A percentile compares a stretch with the other conserved stretches of the same genome.
Evolutionary conservation across 768 basidiomycete genomes (phyloP).

Genomic region (Boletus barrowsii): DNA sequence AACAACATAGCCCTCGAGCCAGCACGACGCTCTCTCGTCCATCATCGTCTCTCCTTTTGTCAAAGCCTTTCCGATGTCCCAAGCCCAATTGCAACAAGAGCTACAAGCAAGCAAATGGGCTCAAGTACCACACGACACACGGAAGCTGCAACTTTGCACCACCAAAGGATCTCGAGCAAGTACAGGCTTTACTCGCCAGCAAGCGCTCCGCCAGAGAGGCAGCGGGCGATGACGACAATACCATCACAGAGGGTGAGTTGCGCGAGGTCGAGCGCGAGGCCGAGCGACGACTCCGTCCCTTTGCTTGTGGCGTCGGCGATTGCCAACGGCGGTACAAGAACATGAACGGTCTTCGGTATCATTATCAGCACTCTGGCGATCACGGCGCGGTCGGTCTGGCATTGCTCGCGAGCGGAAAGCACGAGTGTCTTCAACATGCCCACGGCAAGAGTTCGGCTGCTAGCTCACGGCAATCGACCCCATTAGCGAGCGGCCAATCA

Average conservation of each 20-base stretch:
- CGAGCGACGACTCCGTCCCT: conserved; percentile 77
- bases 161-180: conserved; percentile 77
- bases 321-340: conserved; percentile 93
- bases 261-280: conserved; percentile 80
- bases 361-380: conserved; percentile 95
- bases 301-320: conserved; percentile 85
- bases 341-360: conserved; percentile 95
- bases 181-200: conserved; percentile 64
- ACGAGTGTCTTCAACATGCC: conserved; percentile 46
- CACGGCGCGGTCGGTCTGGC: conserved; percentile 89
- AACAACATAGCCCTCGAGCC: conserved; percentile 31
- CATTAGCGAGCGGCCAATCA: conserved; percentile 30
- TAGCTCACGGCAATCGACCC: conserved; percentile 33
- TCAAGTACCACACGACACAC: conserved; percentile 93
- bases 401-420: conserved; percentile 74
- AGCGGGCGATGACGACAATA: conserved; percentile 40
- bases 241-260: conserved; percentile 58
- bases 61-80: conserved; percentile 90
- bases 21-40: conserved; percentile 48
- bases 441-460: conserved; percentile 31
- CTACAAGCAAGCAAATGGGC: conserved; percentile 93
- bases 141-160: conserved; percentile 93
- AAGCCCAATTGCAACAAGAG: conserved; percentile 94
- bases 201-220: conserved; percentile 41
- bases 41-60: conserved; percentile 60